These are phyloP conservation scores for apple (Malus domestica) DNA, from an alignment of 306 rosid species.

Conservation along the genomic window ASM211411v1 NC_041804.1:1657001-1657500, in stretches of 20 bases:
- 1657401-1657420: conserved; percentile 34
- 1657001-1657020: conserved; percentile 11
- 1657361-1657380: neutral
- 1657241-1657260: conserved; percentile 20
- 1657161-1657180: conserved; percentile 26
- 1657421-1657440: conserved; percentile 44
- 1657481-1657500: neutral
- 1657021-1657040: neutral
- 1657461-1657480: neutral
- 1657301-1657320: conserved; percentile 18
- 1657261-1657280: neutral
- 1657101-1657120: neutral
- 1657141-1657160: conserved; percentile 27
- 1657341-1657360: conserved; percentile 7
- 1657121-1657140: neutral
- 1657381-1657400: conserved; percentile 31
- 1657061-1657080: neutral
- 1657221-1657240: conserved; percentile 29
- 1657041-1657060: neutral
- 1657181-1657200: conserved; percentile 37
- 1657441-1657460: neutral
- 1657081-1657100: neutral
- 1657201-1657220: conserved; percentile 31
- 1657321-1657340: conserved; percentile 12
- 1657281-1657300: conserved; percentile 4